Evolutionary conservation across 805 yeast genomes (phyloP).

Genomic region (Metschnikowia lochheadii): DNA sequence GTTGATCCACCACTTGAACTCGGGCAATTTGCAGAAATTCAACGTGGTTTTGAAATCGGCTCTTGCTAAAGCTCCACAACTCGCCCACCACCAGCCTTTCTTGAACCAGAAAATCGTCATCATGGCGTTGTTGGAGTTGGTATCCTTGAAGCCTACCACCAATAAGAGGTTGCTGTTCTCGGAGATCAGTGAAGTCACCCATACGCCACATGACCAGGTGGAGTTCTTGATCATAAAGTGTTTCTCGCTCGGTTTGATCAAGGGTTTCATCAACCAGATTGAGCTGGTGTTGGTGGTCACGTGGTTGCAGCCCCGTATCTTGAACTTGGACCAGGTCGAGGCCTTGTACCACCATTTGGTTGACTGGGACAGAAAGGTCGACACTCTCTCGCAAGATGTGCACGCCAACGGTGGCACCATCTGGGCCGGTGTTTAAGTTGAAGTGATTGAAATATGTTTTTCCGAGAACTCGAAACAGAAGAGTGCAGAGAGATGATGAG

Average conservation of each 20-base stretch:
- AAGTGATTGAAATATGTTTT: too few relatives aligned
- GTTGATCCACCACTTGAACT: constrained; percentile 64
- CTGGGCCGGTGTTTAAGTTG: constrained; percentile 30
- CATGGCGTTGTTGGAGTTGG: constrained; percentile 84
- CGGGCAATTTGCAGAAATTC: constrained; percentile 71
- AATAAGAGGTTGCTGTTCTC: constrained; percentile 69
- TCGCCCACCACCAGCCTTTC: constrained; percentile 57
- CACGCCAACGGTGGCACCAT: constrained; percentile 37
- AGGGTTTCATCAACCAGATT: constrained; percentile 90
- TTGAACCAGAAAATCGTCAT: constrained; percentile 87
- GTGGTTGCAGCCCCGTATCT: constrained; percentile 96
- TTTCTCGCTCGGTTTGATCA: constrained; percentile 73
- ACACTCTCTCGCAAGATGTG: constrained; percentile 46
- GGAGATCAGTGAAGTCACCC: constrained; percentile 65
- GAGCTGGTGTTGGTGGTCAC: constrained; percentile 70
- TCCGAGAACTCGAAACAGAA: too few relatives aligned
- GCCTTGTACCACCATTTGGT: constrained; percentile 69
- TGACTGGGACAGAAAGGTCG: constrained; percentile 77
- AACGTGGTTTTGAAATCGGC: constrained; percentile 44
- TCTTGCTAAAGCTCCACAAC: constrained; percentile 44
- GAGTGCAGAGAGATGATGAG: too few relatives aligned
- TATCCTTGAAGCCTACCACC: constrained; percentile 71
- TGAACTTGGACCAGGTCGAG: constrained; percentile 75
- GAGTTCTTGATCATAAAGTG: constrained; percentile 92
- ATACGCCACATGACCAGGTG: constrained; percentile 67